Evolutionary conservation across 2,329 filamentous ascomycete species (phyloP), one percentile per base, ranked within the genome.

Genomic region (Exophiala mesophila): DNA sequence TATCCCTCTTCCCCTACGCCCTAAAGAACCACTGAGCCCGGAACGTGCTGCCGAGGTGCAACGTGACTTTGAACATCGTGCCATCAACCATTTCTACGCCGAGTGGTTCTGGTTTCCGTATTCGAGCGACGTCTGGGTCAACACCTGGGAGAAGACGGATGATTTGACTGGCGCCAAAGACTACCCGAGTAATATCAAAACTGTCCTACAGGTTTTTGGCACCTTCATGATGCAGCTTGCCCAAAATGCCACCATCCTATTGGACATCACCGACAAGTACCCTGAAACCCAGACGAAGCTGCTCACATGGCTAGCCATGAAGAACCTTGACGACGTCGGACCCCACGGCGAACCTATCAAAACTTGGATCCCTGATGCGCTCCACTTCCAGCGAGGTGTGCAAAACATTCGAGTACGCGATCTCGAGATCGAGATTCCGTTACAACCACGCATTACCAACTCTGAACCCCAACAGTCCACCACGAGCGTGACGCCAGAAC

Each of bases 21-120:
- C 48, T 4, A 45, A 39, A 36, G 23, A 42, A 12, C 44, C 48
- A 5, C 30, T 51, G 15, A 48, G 30, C 10, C 9, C 41, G 5
- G 45, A 47, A 26, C 44, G 48, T 6, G 45, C 41, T 18, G 48
- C 48, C n/a, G 36, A 51, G 33, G 43, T 51, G 13, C 48, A 51
- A 7, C 47, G 49, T 1, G 65, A 68, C 2, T 73, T 72, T 44
- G 60, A 68, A 44, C 47, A 55, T 2, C 57, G 61, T 2, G 67
- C 67, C 10, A 53, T 54, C 0, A 61, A 66, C 20, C 60, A 66
- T 36, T 72, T 69, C 47, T 73, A 73, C 41, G 56, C 60, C 16
- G 70, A 74, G 49, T 73, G 68, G 67, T 73, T 73, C 50, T 74
- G 70, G 71, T 73, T 73, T 45, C 64, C 71, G 0, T 71, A 69